phyloP scores from a whole-genome alignment of 805 yeast species.

The Sugiyamaella lignohabitans region DNA sequence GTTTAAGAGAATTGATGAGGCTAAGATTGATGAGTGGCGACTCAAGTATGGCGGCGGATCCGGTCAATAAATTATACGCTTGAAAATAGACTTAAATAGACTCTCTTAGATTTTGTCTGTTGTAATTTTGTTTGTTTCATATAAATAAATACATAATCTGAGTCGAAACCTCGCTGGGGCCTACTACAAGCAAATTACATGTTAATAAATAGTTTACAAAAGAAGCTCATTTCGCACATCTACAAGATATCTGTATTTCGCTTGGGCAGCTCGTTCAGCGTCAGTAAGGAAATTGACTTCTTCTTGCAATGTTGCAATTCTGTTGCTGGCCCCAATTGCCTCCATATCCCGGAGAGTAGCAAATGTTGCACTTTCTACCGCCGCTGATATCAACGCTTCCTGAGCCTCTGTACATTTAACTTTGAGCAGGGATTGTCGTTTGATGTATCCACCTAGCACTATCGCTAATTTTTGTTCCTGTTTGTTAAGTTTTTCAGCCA shows the following conservation, averaged over 20 bases:
- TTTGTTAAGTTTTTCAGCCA: slow-evolving; percentile 25
- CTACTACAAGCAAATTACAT: too few species aligned
- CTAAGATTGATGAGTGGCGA: slow-evolving; percentile 83
- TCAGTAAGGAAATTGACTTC: slow-evolving; percentile 22
- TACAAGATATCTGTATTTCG: slow-evolving; percentile 18
- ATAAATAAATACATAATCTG: too few species aligned
- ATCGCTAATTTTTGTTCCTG: slow-evolving; percentile 29
- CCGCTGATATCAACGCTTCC: slow-evolving; percentile 10
- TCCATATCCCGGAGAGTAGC: slow-evolving; percentile 19
- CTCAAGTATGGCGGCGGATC: slow-evolving; percentile 65
- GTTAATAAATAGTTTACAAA: background rate
- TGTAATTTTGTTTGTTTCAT: too few species aligned
- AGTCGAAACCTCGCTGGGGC: too few species aligned
- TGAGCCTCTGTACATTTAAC: slow-evolving; percentile 19
- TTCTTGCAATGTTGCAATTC: slow-evolving; percentile 22
- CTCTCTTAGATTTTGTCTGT: too few species aligned
- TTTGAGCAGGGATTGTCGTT: slow-evolving; percentile 25
- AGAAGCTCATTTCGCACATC: slow-evolving; percentile 1
- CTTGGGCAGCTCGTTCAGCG: slow-evolving; percentile 24
- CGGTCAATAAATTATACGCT: background rate
- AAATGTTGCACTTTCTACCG: slow-evolving; percentile 15
- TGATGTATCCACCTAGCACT: slow-evolving; percentile 32
- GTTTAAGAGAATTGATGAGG: slow-evolving; percentile 87
- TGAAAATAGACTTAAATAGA: too few species aligned
- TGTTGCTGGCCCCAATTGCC: slow-evolving; percentile 16